These are phyloP conservation scores for Sugiyamaella smithiae DNA, from an alignment of 805 yeast species.

Conservation along the genomic window DNA sequence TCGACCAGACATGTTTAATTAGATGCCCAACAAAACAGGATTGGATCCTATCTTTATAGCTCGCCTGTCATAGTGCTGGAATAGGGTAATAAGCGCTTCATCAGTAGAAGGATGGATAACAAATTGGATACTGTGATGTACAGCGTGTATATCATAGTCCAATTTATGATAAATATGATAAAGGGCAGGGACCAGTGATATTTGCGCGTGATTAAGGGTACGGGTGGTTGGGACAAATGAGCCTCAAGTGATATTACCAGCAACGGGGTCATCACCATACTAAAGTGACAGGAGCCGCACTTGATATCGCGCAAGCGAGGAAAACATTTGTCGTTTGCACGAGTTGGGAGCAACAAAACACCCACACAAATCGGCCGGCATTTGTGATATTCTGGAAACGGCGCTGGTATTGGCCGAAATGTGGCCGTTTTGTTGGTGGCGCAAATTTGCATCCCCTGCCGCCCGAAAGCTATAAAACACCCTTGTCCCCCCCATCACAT, in stretches of 20 bases:
- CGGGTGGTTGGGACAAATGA: background rate
- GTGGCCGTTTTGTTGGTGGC: constrained; percentile 1
- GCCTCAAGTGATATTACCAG: constrained; percentile 9
- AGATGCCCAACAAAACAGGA: no score
- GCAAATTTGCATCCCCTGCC: constrained; percentile 6
- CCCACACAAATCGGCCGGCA: constrained; percentile 5
- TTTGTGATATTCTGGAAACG: constrained; percentile 4
- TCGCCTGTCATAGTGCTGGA: no score
- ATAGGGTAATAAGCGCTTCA: no score
- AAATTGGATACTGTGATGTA: constrained; percentile 1
- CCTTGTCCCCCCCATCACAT: constrained; percentile 6
- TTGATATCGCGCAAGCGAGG: constrained; percentile 1
- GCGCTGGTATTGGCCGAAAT: constrained; percentile 7
- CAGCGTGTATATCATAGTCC: constrained; percentile 11
- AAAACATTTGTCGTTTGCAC: background rate
- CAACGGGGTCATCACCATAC: background rate
- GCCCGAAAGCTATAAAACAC: constrained; percentile 2
- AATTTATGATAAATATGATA: background rate
- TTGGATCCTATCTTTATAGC: no score
- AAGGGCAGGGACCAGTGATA: constrained; percentile 1
- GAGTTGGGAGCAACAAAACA: constrained; percentile 7
- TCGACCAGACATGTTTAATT: constrained; percentile 44
- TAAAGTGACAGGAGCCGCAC: background rate
- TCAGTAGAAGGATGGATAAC: background rate
- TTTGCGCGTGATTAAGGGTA: constrained; percentile 1